Percentiles rank a stretch among this genome's conserved stretches.
Conservation (phyloP, 192 early-diverging fungal genomes). For the Haplosporangium gracile region DNA sequence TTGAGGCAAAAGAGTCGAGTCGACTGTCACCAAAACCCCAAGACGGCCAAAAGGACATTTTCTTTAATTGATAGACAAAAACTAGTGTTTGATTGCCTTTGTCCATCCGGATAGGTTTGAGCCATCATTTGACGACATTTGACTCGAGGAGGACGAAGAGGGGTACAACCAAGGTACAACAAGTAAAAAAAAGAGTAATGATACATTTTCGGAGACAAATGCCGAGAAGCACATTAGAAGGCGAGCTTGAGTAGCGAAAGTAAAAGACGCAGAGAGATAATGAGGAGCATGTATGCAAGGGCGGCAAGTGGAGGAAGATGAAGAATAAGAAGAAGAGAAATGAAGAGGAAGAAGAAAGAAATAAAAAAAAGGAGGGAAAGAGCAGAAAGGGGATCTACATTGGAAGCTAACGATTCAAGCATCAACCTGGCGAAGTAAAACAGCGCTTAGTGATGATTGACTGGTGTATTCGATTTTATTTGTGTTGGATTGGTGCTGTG, state of each 20-base stretch:
- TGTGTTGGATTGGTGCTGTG: neutral
- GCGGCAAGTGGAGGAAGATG: neutral
- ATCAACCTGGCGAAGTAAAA: neutral
- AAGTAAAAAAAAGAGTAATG: neutral
- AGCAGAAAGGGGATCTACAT: neutral
- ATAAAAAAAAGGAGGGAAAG: neutral
- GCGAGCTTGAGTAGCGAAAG: neutral
- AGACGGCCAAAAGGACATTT: slow-evolving; percentile 3
- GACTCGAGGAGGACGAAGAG: neutral
- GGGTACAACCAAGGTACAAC: neutral
- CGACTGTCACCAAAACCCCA: neutral
- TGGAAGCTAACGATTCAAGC: neutral
- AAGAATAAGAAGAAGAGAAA: neutral
- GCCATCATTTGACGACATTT: neutral
- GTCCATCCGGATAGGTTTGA: neutral
- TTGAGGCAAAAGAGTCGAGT: neutral
- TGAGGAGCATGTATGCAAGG: neutral
- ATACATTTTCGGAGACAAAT: neutral
- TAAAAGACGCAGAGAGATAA: neutral
- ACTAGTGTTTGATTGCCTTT: neutral
- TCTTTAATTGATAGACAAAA: neutral
- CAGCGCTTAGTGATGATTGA: neutral
- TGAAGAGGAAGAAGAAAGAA: neutral
- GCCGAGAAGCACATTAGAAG: neutral
- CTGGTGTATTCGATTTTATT: neutral